Evolutionary conservation across 2,329 filamentous ascomycete species (phyloP), one percentile per base, ranked within the genome.

Genomic region (Drechslerella stenobrocha): DNA sequence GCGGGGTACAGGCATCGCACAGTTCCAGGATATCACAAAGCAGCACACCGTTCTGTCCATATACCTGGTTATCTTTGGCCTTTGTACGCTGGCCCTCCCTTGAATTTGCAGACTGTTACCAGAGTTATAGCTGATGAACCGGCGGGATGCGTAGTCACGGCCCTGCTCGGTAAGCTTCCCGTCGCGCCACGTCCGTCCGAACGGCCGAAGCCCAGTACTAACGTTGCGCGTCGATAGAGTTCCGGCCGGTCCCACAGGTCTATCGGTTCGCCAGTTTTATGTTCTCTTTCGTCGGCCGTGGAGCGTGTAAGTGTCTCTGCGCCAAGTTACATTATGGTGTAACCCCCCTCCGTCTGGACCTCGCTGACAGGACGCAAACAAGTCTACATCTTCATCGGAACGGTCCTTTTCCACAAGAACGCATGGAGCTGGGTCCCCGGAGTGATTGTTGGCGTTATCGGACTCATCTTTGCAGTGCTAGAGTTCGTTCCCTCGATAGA

Each of bases 301-400:
- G 93, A 78, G 82, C 90, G 76, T 97, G 91, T 96, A 84, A 79
- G 90, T 85, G n/a, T 11, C 32, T 23, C 56, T 46, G 47, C 18
- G 13, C 15, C 26, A 51, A 30, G 53, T 35, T n/a, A 13, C 42
- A 8, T n/a, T n/a, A n/a, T n/a, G n/a, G n/a, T n/a, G n/a, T n/a
- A n/a, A n/a, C n/a, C n/a, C n/a, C n/a, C n/a, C n/a, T n/a, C n/a
- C n/a, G n/a, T n/a, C n/a, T n/a, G n/a, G n/a, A n/a, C n/a, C n/a
- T n/a, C n/a, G 13, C 42, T 20, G 1, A 20, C 5, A 22, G 22
- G 6, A 7, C 20, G 37, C 20, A 52, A 40, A 11, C 32, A 13
- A 96, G 91, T 98, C 81, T 98, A 98, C 83, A 83, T 97, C 78
- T 97, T 98, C 78, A 81, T 96, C 74, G 93, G 92, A 72, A 88